Conservation (phyloP, 768 basidiomycete genomes). For the Chalciporus sphaerocephalus region DNA sequence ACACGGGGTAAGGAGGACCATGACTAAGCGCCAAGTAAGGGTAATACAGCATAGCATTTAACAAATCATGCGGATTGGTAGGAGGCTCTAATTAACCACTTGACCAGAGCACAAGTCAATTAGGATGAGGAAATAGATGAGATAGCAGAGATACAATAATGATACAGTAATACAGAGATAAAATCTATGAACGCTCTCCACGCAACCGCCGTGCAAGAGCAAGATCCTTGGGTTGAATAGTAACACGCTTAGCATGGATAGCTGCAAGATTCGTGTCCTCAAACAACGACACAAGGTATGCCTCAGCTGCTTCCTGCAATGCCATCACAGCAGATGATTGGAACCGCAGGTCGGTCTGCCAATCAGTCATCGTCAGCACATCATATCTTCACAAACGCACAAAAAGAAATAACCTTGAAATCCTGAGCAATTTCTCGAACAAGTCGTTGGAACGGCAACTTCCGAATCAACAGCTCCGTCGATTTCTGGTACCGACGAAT, state of each 20-base stretch:
- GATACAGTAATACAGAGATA: constrained; percentile 9
- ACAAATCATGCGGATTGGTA: too few relatives aligned
- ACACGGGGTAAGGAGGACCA: not conserved
- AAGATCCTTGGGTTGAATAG: constrained; percentile 36
- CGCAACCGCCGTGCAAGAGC: constrained; percentile 72
- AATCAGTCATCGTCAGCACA: not conserved
- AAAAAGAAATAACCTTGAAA: constrained; percentile 61
- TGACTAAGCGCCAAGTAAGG: too few relatives aligned
- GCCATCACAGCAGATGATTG: constrained; percentile 85
- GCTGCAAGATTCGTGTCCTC: too few relatives aligned
- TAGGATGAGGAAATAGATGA: too few relatives aligned
- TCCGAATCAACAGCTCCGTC: constrained; percentile 81
- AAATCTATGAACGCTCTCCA: constrained; percentile 65
- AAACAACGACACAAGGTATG: too few relatives aligned
- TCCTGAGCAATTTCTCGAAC: constrained; percentile 90
- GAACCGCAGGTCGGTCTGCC: constrained; percentile 79
- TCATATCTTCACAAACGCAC: not conserved
- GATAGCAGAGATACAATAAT: constrained; percentile 11
- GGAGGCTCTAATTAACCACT: too few relatives aligned
- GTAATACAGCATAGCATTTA: too few relatives aligned
- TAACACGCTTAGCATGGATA: too few relatives aligned
- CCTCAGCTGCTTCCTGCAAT: constrained; percentile 27
- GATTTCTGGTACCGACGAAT: constrained; percentile 87
- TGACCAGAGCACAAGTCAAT: too few relatives aligned
- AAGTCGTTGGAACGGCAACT: constrained; percentile 86